These are phyloP conservation scores for Cutaneotrichosporon mucoides DNA, from an alignment of 1,284 basidiomycete genomes.

Conservation along the genomic window DNA sequence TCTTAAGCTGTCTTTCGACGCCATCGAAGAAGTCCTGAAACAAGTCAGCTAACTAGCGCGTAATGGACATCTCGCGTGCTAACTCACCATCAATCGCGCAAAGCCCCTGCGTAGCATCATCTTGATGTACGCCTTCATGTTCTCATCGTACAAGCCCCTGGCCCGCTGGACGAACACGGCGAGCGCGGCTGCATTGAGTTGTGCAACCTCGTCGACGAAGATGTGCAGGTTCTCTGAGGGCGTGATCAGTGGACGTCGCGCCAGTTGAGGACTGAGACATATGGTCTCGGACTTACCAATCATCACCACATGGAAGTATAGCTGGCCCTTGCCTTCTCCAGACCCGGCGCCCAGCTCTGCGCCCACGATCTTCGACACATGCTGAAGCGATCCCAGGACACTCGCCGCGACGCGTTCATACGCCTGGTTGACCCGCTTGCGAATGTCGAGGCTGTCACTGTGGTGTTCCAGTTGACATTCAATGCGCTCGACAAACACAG, in stretches of 20 bases:
- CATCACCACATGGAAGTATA: slow-evolving; percentile 93
- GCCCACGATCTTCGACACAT: slow-evolving; percentile 87
- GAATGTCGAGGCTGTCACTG: slow-evolving; percentile 70
- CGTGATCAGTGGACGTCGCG: too few relatives aligned
- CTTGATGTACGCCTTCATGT: slow-evolving; percentile 77
- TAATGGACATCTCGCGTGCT: too few relatives aligned
- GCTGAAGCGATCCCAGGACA: slow-evolving; percentile 89
- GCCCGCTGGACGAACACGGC: slow-evolving; percentile 67
- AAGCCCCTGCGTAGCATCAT: slow-evolving; percentile 82
- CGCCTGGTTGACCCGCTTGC: slow-evolving; percentile 69
- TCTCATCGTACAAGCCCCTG: slow-evolving; percentile 80
- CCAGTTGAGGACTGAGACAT: not conserved
- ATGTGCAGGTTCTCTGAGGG: slow-evolving; percentile 88
- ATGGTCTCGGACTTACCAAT: slow-evolving; percentile 62
- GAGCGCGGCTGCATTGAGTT: slow-evolving; percentile 59
- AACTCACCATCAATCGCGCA: slow-evolving; percentile 75
- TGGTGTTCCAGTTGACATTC: slow-evolving; percentile 76
- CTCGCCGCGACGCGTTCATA: slow-evolving; percentile 82
- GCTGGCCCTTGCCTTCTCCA: slow-evolving; percentile 89
- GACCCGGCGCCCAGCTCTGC: slow-evolving; percentile 51
- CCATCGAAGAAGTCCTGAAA: slow-evolving; percentile 88
- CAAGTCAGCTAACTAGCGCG: too few relatives aligned
- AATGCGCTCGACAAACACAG: slow-evolving; percentile 75
- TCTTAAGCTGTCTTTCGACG: slow-evolving; percentile 76
- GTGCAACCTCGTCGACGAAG: slow-evolving; percentile 75